These are phyloP conservation scores for Trametes meyenii DNA, from an alignment of 768 basidiomycete genomes.

Conservation along the genomic window DNA sequence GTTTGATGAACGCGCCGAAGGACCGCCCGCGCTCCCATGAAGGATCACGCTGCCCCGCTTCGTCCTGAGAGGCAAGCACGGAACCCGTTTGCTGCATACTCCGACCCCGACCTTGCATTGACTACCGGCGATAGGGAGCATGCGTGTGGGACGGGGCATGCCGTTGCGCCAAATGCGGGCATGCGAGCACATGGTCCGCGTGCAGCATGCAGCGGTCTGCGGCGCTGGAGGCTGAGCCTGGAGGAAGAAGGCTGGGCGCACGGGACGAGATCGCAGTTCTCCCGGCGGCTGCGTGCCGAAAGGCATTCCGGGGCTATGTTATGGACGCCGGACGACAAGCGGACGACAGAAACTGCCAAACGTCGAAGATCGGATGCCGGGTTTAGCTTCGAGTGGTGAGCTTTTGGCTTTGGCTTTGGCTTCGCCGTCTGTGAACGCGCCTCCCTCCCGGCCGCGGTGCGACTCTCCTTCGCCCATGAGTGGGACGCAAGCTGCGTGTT, in stretches of 20 bases:
- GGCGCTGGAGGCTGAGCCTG: not conserved
- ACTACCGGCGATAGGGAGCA: conserved; percentile 9
- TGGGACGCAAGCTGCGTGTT: not conserved
- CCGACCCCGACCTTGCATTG: not conserved
- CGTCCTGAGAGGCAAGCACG: not conserved
- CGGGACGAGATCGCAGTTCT: conserved; percentile 13
- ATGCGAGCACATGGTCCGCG: not conserved
- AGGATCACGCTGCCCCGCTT: not conserved
- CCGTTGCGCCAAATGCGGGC: not conserved
- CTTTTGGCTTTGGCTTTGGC: not conserved
- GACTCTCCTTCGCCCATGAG: conserved; percentile 1
- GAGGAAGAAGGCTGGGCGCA: conserved; percentile 6
- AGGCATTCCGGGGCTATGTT: not conserved
- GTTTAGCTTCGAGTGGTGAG: conserved; percentile 2
- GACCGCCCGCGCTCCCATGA: not conserved
- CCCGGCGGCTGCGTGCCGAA: conserved; percentile 5
- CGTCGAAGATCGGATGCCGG: conserved; percentile 16
- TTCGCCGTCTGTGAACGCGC: not conserved
- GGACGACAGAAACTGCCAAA: conserved; percentile 24
- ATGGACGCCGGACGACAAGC: conserved; percentile 20
- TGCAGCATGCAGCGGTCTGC: too few species aligned
- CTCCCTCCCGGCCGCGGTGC: not conserved
- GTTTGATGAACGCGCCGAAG: not conserved
- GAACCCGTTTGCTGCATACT: not conserved
- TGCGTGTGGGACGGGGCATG: not conserved